Evolutionary conservation across 805 yeast genomes (phyloP), one percentile per base, ranked within the genome.

Genomic region (Yarrowia keelungensis): DNA sequence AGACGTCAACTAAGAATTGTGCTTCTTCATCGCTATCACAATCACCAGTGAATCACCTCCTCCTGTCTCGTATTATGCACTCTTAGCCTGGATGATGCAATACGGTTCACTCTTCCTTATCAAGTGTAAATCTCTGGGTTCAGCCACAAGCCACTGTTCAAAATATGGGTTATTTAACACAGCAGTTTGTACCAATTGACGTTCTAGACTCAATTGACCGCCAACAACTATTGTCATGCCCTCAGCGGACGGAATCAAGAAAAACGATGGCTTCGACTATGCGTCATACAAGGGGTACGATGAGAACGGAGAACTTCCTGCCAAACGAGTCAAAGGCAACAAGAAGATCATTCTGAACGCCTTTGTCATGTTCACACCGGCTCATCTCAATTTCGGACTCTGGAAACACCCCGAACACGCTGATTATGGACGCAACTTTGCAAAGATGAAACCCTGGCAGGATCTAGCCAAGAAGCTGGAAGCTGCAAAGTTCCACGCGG

Each of bases 401-500:
- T 53, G 45, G 45, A 53, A 19, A 53, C 59, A 53, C 35, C 35
- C 59, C 14, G 45, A 53, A 19, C 59, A 53, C 45, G 11, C 59
- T 9, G 59, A 53, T 14, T 53, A 16, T 15, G 59, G 19, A 12
- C 59, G 59, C 45, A 39, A 53, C n/a, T 53, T 53, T 22, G 59
- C 45, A 16, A 19, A 39, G n/a, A 53, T 53, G 59, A 53, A 39
- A 9, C 59, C 59, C 45, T 53, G 59, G 59, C 59, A 53, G 36
- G 59, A 53, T 14, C 45, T 53, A 32, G 59, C 59, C 2, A 8
- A 10, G 9, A 53, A 53, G 5, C 59, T 53, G 59, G 59, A 53
- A 16, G 59, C 59, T 1, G 59, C 59, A 16, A 53, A 53, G 35
- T 74, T 81, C 71, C 78, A 78, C 67, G 76, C 79, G 5, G 69